Conservation (phyloP, 2,329 filamentous ascomycete species). For the Epichloe bromicola region DNA sequence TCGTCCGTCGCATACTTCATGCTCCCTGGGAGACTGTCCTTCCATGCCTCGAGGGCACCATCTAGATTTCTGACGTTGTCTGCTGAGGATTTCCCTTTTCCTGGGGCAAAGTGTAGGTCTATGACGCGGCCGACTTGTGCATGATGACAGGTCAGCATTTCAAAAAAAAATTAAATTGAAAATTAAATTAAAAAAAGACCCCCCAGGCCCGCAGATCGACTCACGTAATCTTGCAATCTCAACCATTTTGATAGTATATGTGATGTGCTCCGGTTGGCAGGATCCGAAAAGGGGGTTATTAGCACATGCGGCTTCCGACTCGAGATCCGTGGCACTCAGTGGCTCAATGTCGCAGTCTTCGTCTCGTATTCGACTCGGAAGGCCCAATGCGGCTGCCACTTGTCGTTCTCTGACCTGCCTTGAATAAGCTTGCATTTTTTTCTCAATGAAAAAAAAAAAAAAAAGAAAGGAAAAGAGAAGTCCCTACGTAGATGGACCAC, state of each 20-base stretch:
- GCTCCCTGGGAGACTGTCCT: conserved; percentile 17
- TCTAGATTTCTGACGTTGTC: conserved; percentile 18
- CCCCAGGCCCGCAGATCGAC: neutral
- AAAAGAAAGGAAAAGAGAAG: neutral
- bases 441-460: neutral
- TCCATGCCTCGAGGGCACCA: conserved; percentile 20
- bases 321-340: conserved; percentile 17
- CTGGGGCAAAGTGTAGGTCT: conserved; percentile 24
- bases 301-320: conserved; percentile 14
- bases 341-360: conserved; percentile 27
- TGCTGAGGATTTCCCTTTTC: conserved; percentile 15
- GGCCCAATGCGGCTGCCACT: conserved; percentile 22
- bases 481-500: conserved; percentile 39
- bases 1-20: conserved; percentile 19
- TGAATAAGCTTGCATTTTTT: no score
- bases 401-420: conserved; percentile 23
- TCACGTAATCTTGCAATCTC: conserved; percentile 22
- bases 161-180: no score
- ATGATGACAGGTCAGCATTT: neutral
- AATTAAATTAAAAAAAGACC: no score
- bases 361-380: conserved; percentile 24
- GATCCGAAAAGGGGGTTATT: conserved; percentile 17
- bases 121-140: conserved; percentile 21
- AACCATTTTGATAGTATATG: conserved; percentile 25
- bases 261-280: conserved; percentile 20